Percentiles rank a stretch among this genome's conserved stretches.
Conservation (phyloP, 306 rosid species). For the Quercus rubra region DNA sequence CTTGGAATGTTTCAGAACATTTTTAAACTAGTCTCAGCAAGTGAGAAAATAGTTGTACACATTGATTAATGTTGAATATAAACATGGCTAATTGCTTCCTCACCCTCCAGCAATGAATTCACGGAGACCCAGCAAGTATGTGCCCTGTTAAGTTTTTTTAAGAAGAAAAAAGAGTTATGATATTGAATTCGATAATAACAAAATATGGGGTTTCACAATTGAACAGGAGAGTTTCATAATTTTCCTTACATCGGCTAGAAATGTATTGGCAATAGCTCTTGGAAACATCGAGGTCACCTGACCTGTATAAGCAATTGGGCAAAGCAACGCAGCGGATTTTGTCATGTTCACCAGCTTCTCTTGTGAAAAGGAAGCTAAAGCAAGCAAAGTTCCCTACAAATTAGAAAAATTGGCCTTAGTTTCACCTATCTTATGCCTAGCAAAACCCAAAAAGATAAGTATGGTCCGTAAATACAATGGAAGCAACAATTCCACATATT, state of each 20-base stretch:
- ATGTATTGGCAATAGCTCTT: slow-evolving; percentile 63
- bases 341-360: slow-evolving; percentile 45
- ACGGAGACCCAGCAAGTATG: slow-evolving; percentile 51
- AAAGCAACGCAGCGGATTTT: slow-evolving; percentile 80
- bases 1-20: too few species aligned
- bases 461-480: neutral
- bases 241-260: slow-evolving; percentile 55
- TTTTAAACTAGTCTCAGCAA: too few species aligned
- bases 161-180: neutral
- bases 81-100: slow-evolving; percentile 16
- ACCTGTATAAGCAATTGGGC: slow-evolving; percentile 82
- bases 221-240: neutral
- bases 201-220: slow-evolving; percentile 8
- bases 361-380: slow-evolving; percentile 70
- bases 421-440: too few species aligned
- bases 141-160: slow-evolving; percentile 31
- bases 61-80: too few species aligned
- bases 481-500: neutral
- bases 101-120: slow-evolving; percentile 72
- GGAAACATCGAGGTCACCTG: slow-evolving; percentile 74
- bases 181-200: too few species aligned
- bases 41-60: too few species aligned
- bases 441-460: too few species aligned
- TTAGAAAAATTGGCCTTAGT: neutral
- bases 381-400: slow-evolving; percentile 80